Conservation (phyloP, 495 filamentous ascomycete species). For the Annulohypoxylon bovei region DNA sequence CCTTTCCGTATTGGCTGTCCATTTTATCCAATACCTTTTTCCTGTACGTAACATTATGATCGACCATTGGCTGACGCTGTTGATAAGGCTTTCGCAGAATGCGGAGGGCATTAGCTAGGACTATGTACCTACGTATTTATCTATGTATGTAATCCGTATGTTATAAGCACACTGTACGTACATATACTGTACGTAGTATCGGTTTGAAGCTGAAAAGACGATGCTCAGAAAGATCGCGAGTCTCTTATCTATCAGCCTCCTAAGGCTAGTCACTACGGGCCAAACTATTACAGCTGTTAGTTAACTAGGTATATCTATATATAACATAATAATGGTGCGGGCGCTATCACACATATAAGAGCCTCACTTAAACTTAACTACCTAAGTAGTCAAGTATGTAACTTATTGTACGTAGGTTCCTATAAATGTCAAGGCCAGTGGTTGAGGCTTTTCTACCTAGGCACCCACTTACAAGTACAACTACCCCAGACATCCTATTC, state of each 20-base stretch:
- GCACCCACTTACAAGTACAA: no score
- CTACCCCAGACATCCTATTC: no score
- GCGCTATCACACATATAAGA: not conserved
- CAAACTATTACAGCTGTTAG: not conserved
- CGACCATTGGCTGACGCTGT: conserved; percentile 13
- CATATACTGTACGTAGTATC: not conserved
- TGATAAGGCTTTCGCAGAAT: conserved; percentile 13
- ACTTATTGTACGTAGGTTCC: no score
- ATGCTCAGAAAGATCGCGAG: not conserved
- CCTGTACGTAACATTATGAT: conserved; percentile 25
- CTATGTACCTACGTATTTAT: not conserved
- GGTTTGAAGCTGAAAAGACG: not conserved
- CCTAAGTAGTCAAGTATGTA: no score
- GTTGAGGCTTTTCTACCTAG: no score
- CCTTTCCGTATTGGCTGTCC: conserved; percentile 22
- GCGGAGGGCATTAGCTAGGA: conserved; percentile 1
- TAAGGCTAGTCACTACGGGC: not conserved
- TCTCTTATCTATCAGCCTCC: not conserved
- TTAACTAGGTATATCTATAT: not conserved
- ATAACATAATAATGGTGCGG: not conserved
- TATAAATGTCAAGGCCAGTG: no score
- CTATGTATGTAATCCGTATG: not conserved
- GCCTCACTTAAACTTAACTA: not conserved
- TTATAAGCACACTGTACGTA: not conserved
- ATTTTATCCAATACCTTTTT: conserved; percentile 20